Conservation (phyloP, 129 eudicot genomes). For the Flaveria robusta region DNA sequence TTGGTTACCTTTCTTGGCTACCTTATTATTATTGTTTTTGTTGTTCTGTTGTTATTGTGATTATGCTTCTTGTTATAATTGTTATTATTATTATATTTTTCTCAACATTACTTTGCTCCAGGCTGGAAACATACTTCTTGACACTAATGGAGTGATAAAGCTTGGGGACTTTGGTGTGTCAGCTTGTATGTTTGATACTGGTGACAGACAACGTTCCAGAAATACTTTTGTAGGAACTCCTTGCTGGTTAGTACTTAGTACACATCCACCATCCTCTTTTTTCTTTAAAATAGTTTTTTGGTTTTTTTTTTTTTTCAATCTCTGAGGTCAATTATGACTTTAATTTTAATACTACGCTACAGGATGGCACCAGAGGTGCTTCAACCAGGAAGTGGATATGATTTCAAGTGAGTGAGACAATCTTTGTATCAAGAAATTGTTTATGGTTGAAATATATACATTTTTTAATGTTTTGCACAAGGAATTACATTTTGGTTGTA, state of each 20-base stretch:
- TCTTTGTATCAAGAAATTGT: background rate
- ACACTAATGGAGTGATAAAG: constrained; percentile 85
- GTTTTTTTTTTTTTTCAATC: background rate
- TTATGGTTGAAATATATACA: constrained; percentile 47
- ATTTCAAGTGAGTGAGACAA: constrained; percentile 76
- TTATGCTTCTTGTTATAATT: background rate
- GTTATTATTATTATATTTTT: background rate
- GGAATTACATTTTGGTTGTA: constrained; percentile 19
- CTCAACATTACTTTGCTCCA: constrained; percentile 36
- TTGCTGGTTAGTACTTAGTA: constrained; percentile 65
- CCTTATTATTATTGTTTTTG: background rate
- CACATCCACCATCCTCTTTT: constrained; percentile 1
- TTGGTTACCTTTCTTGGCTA: background rate
- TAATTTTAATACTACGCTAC: constrained; percentile 8
- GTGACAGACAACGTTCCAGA: constrained; percentile 96
- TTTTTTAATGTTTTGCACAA: constrained; percentile 16
- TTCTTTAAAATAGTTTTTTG: background rate
- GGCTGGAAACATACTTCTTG: constrained; percentile 98
- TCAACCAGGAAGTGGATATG: constrained; percentile 96
- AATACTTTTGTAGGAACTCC: constrained; percentile 99
- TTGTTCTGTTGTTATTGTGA: background rate
- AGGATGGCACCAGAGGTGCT: constrained; percentile 99
- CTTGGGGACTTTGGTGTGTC: constrained; percentile 99
- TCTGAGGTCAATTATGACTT: constrained; percentile 9
- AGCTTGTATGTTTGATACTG: constrained; percentile 96